phyloP scores from a whole-genome alignment of 1,284 basidiomycete species.

The Golubevia sp. region DNA sequence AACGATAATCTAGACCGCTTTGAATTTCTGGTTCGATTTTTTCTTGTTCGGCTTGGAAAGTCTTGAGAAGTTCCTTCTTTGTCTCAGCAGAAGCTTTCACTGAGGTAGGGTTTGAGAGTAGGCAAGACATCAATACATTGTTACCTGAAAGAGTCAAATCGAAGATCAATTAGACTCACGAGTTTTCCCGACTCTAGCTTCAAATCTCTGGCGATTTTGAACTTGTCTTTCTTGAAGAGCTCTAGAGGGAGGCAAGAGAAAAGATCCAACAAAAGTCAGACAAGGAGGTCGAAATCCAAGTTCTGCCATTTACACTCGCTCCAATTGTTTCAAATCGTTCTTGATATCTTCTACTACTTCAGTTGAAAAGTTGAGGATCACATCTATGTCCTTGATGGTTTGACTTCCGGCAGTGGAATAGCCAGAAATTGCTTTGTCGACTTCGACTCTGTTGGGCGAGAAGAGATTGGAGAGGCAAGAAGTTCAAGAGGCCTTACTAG shows the following conservation, averaged over 20 bases:
- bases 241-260: too few relatives aligned
- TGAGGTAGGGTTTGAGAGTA: too few relatives aligned
- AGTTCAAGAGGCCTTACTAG: not conserved
- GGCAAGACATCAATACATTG: conserved; percentile 8
- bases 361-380: not conserved
- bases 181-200: not conserved
- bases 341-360: not conserved
- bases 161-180: not conserved
- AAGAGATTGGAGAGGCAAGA: not conserved
- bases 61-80: not conserved
- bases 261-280: too few relatives aligned
- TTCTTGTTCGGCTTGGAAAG: not conserved
- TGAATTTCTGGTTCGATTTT: not conserved
- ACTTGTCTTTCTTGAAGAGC: not conserved
- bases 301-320: too few relatives aligned
- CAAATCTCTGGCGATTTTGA: not conserved
- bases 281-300: too few relatives aligned
- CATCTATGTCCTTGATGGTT: not conserved
- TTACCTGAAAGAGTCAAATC: conserved; percentile 63
- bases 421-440: not conserved
- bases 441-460: not conserved
- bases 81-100: too few relatives aligned
- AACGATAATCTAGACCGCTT: not conserved
- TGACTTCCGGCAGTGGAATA: not conserved
- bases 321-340: not conserved